Evolutionary conservation across 345 rosid species (phyloP).

Genomic region (Dipteronia dyeriana): DNA sequence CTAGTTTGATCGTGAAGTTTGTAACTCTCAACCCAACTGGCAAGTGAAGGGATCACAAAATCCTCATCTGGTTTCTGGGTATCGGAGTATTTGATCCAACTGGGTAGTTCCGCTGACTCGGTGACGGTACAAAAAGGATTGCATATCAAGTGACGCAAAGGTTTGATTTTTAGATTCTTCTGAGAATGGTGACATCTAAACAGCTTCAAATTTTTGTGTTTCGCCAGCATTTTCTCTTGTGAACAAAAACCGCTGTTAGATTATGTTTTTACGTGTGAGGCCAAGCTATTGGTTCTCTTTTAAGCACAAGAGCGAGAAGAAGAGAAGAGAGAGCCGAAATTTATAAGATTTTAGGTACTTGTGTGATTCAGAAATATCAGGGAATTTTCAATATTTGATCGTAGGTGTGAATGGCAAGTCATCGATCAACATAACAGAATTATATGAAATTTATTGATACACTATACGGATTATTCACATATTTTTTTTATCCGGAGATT

Average conservation of each 20-base stretch:
- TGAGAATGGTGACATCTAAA: conserved; percentile 7
- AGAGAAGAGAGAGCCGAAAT: no score
- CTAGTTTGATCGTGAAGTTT: conserved; percentile 16
- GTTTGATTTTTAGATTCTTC: conserved; percentile 19
- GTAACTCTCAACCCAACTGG: conserved; percentile 55
- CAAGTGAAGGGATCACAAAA: conserved; percentile 76
- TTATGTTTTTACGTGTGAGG: no score
- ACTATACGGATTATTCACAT: no score
- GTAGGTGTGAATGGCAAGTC: no score
- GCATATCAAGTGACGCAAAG: conserved; percentile 20
- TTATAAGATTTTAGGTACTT: no score
- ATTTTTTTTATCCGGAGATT: no score
- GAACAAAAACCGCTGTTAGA: not conserved
- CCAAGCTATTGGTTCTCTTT: no score
- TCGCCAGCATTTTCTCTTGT: conserved; percentile 27
- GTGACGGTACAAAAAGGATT: conserved; percentile 29
- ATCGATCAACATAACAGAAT: no score
- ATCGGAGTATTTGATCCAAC: conserved; percentile 55
- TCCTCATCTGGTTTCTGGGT: conserved; percentile 47
- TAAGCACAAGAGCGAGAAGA: no score
- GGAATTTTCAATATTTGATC: no score
- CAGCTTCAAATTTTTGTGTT: conserved; percentile 13
- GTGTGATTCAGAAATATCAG: no score
- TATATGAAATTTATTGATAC: no score
- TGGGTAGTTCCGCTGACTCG: conserved; percentile 70